phyloP scores from a whole-genome alignment of 176 grass and related monocot genomes.

The Calamus simplicifolius region DNA sequence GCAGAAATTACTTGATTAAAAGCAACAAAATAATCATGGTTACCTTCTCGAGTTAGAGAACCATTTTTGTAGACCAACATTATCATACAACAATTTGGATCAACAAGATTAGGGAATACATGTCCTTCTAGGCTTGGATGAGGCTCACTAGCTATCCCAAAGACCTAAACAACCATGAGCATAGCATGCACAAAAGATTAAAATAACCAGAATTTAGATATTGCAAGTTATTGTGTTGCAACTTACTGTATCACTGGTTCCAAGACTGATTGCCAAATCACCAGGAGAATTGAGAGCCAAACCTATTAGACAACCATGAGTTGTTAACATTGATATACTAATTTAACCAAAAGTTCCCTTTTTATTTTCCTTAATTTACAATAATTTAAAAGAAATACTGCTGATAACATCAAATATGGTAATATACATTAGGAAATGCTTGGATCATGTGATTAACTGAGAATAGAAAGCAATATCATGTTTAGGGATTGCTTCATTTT shows the following conservation, averaged over 20 bases:
- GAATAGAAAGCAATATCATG: no score
- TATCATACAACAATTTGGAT: constrained; percentile 90
- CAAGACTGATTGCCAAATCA: constrained; percentile 92
- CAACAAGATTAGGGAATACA: constrained; percentile 86
- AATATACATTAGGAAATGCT: no score
- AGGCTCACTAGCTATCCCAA: constrained; percentile 79
- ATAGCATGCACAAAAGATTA: background rate
- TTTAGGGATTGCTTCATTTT: no score
- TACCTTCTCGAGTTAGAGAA: constrained; percentile 90
- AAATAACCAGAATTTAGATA: no score
- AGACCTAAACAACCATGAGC: constrained; percentile 42
- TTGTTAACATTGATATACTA: no score
- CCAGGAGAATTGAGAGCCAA: constrained; percentile 90
- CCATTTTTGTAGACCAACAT: constrained; percentile 98
- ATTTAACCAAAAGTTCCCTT: no score
- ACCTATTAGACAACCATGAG: constrained; percentile 28
- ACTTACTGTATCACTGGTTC: constrained; percentile 96
- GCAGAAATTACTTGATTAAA: background rate
- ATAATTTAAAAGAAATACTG: no score
- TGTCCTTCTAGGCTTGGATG: constrained; percentile 90
- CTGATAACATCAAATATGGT: no score
- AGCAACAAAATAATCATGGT: background rate
- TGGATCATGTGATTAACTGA: no score
- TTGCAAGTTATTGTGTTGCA: background rate
- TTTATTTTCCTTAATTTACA: no score